Base-by-base conservation (phyloP, 2,329 filamentous ascomycete species). In the Aphanocladium album region DNA sequence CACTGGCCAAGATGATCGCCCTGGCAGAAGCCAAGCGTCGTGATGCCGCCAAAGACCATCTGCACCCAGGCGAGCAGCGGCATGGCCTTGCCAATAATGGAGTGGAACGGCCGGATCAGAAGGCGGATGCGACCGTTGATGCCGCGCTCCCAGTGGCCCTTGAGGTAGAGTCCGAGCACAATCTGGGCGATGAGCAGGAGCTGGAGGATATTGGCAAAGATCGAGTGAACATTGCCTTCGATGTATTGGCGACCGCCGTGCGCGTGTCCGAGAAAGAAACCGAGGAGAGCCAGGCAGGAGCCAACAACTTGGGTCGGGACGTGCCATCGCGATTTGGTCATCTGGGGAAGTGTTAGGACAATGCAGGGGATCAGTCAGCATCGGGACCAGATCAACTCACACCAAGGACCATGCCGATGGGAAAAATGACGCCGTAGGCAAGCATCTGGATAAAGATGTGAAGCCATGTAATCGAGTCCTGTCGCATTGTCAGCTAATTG, bases 31-130 rank as follows among this genome's bases (percentile, higher is more conserved):
- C 95, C 95, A 60, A 96, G 80, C 4, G 90, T 83, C 0, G 93
- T 93, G 69, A 99, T 97, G 43, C 92, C 95, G 55, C 95, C 95
- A 74, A 99, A 96, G 7, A 99, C 73, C 87, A 99, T 96, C 78
- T 99, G 95, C 6, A 88, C 82, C 95, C 95, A 99, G 27, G 89
- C 85, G 1, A 92, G 81, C 2, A 98, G 76, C 1, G 95, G 95
- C 80, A 99, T 89, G 1, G 85, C 77, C 76, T 96, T 97, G 66
- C 95, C 95, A 43, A 96, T 76, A 60, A 97, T 74, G 23, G 90
- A 89, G 73, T 99, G 95, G 27, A 81, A 82, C 16, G 86, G 77
- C 7, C 93, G 88, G 50, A 93, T 80, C 56, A 87, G 78, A 62
- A 82, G 85, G 59, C 95, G 83, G 61, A 97, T 88, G 69, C 84